phyloP scores from a whole-genome alignment of 169 alveolate genomes.

The Pseudocohnilembus persalinus region DNA sequence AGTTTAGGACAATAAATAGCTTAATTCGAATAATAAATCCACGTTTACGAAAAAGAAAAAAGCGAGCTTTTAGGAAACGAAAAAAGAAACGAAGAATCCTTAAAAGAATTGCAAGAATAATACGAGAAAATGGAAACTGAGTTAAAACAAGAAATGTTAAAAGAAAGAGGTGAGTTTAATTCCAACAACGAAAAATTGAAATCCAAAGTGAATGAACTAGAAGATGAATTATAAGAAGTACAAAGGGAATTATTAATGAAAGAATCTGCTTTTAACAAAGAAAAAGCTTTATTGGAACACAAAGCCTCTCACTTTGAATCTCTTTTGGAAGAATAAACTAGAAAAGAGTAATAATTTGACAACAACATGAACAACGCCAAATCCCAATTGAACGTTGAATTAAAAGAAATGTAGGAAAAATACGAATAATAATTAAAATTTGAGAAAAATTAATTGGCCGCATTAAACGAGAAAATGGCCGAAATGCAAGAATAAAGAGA shows the following conservation, averaged over 20 bases:
- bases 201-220: slow-evolving; percentile 31
- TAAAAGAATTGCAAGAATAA: neutral
- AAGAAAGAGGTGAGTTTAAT: slow-evolving; percentile 47
- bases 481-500: slow-evolving; percentile 33
- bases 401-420: slow-evolving; percentile 49
- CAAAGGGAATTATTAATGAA: slow-evolving; percentile 49
- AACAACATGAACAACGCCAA: slow-evolving; percentile 45
- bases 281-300: slow-evolving; percentile 71
- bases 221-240: slow-evolving; percentile 44
- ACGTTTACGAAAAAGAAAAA: slow-evolving; percentile 9
- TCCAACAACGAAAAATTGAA: slow-evolving; percentile 43
- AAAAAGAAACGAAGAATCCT: neutral
- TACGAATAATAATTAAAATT: slow-evolving; percentile 53
- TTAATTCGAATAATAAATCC: neutral
- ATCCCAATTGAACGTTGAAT: slow-evolving; percentile 48
- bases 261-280: slow-evolving; percentile 64
- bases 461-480: slow-evolving; percentile 31
- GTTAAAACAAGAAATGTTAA: slow-evolving; percentile 19
- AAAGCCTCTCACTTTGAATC: slow-evolving; percentile 63
- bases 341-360: slow-evolving; percentile 57
- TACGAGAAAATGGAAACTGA: slow-evolving; percentile 22
- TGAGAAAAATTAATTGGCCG: slow-evolving; percentile 37
- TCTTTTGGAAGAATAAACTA: slow-evolving; percentile 47
- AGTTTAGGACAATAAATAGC: slow-evolving; percentile 52
- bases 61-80: slow-evolving; percentile 10